phyloP scores from a whole-genome alignment of 352 stramenopile genomes.

The Blastocystis sp. region DNA sequence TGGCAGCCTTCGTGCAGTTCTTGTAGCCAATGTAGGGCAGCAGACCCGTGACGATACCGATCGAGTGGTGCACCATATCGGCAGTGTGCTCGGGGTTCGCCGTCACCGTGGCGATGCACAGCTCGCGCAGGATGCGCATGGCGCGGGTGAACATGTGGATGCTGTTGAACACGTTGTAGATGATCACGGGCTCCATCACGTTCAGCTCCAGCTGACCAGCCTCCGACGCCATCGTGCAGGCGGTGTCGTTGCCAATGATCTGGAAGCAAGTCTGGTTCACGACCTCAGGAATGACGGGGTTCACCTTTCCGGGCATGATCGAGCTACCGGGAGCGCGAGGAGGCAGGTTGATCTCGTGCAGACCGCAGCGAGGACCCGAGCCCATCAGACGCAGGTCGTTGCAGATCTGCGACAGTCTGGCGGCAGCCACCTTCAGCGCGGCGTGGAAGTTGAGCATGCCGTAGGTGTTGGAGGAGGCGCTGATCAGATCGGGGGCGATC shows the following conservation, averaged over 20 bases:
- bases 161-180: conserved; percentile 13
- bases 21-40: conserved; percentile 38
- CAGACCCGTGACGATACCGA: not conserved
- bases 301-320: too few relatives aligned
- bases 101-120: not conserved
- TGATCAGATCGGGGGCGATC: not conserved
- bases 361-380: too few relatives aligned
- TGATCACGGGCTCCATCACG: conserved; percentile 16
- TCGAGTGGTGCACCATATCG: conserved; percentile 36
- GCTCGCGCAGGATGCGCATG: conserved; percentile 3
- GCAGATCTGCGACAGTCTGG: conserved; percentile 19
- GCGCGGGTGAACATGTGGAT: conserved; percentile 21
- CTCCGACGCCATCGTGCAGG: conserved; percentile 38
- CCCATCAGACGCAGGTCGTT: too few relatives aligned
- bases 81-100: not conserved
- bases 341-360: too few relatives aligned
- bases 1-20: conserved; percentile 31
- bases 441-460: conserved; percentile 35
- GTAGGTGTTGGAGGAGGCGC: conserved; percentile 23
- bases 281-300: too few relatives aligned
- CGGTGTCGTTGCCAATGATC: conserved; percentile 8
- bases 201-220: conserved; percentile 26
- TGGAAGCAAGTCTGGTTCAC: conserved; percentile 29
- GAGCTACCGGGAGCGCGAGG: not conserved
- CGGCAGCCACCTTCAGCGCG: not conserved